phyloP scores from a whole-genome alignment of 768 basidiomycete species.

The Krasilnikovozyma curviuscula region DNA sequence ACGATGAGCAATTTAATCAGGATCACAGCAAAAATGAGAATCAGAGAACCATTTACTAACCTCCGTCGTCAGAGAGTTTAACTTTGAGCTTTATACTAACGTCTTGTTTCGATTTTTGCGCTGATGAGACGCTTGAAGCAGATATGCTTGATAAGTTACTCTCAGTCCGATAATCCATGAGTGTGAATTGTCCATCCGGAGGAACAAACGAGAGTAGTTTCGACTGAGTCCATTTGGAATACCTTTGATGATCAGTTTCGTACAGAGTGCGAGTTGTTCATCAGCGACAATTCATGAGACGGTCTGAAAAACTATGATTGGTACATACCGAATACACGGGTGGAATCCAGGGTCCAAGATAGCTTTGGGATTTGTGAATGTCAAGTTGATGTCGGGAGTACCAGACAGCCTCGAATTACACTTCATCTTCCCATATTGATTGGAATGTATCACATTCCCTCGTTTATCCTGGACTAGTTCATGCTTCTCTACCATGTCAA shows the following conservation, averaged over 20 bases:
- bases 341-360: conserved; percentile 72
- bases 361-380: conserved; percentile 53
- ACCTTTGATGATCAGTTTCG: too few relatives aligned
- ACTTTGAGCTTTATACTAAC: conserved; percentile 21
- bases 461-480: conserved; percentile 45
- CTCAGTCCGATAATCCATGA: conserved; percentile 62
- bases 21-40: conserved; percentile 48
- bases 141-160: conserved; percentile 28
- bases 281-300: neutral
- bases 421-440: conserved; percentile 61
- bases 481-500: conserved; percentile 70
- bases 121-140: conserved; percentile 30
- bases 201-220: conserved; percentile 74
- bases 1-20: conserved; percentile 20
- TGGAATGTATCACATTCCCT: conserved; percentile 29
- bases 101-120: conserved; percentile 18
- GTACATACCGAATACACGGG: conserved; percentile 63
- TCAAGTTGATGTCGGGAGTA: conserved; percentile 68
- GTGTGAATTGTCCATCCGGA: conserved; percentile 70
- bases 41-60: conserved; percentile 31
- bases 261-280: neutral
- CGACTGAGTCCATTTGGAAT: conserved; percentile 60
- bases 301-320: neutral
- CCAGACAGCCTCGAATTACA: conserved; percentile 60
- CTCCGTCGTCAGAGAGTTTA: conserved; percentile 30